Evolutionary conservation across 192 early-diverging fungal genomes (phyloP).

Genomic region (Rhizoclosmatium sp.): DNA sequence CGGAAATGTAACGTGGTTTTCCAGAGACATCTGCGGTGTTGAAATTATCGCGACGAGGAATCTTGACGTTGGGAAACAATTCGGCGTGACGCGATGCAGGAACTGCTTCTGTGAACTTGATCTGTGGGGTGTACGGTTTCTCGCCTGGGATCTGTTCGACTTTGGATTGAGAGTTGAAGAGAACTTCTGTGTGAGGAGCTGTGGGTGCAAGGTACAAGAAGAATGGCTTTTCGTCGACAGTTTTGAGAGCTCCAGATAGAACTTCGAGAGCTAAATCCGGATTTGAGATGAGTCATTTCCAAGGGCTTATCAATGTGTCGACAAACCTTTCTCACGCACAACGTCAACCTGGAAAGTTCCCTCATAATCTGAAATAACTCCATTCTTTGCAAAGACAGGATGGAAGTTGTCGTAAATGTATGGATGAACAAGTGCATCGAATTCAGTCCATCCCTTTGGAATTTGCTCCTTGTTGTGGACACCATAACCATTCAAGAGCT

Average conservation of each 20-base stretch:
- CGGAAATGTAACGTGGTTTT: constrained; percentile 62
- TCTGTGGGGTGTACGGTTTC: not conserved
- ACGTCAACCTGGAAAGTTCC: constrained; percentile 64
- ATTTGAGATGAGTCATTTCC: not conserved
- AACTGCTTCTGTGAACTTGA: constrained; percentile 53
- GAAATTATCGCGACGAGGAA: constrained; percentile 64
- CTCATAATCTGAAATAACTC: constrained; percentile 45
- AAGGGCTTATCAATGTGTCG: not conserved
- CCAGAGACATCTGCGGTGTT: constrained; percentile 57
- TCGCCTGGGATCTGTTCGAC: not conserved
- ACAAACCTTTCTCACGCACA: constrained; percentile 34
- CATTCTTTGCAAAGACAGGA: constrained; percentile 66
- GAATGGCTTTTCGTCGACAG: constrained; percentile 41
- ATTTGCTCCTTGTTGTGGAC: constrained; percentile 44
- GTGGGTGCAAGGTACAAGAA: constrained; percentile 63
- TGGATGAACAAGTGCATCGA: constrained; percentile 57
- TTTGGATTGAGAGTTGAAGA: not conserved
- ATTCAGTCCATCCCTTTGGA: constrained; percentile 49
- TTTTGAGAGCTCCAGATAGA: not conserved
- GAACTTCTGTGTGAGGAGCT: constrained; percentile 61
- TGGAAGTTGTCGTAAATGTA: constrained; percentile 64
- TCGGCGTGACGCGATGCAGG: constrained; percentile 68
- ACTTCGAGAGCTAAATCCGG: not conserved
- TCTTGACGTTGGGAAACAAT: constrained; percentile 62
- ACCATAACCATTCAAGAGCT: constrained; percentile 65